Percentiles rank a stretch among this genome's conserved stretches.
Conservation (phyloP, 108 stramenopile species). For the Fistulifera solaris region DNA sequence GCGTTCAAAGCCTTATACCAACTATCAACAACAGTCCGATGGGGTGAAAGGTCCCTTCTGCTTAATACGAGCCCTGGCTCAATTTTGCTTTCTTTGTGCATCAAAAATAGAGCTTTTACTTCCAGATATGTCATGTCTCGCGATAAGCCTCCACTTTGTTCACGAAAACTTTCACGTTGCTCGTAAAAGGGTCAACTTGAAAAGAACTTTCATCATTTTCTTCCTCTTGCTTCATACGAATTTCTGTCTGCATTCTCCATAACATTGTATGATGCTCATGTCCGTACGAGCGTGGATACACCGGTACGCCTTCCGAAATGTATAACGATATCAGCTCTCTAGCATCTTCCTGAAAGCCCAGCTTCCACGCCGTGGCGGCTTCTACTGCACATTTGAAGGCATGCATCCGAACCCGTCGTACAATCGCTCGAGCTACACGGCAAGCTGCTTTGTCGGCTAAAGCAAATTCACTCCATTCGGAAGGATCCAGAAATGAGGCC, state of each 20-base stretch:
- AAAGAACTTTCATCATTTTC: background rate
- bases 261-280: slow-evolving; percentile 61
- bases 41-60: too few relatives aligned
- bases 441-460: slow-evolving; percentile 13
- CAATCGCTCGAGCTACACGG: slow-evolving; percentile 28
- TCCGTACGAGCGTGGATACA: slow-evolving; percentile 64
- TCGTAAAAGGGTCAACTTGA: slow-evolving; percentile 5
- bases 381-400: slow-evolving; percentile 68
- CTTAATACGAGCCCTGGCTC: too few relatives aligned
- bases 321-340: slow-evolving; percentile 66
- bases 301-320: slow-evolving; percentile 55
- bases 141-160: background rate
- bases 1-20: too few relatives aligned
- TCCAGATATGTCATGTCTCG: slow-evolving; percentile 42
- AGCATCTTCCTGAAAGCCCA: slow-evolving; percentile 66
- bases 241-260: slow-evolving; percentile 69
- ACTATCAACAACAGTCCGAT: too few relatives aligned
- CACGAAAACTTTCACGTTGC: slow-evolving; percentile 1
- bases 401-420: slow-evolving; percentile 58
- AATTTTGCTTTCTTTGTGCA: background rate
- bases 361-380: slow-evolving; percentile 58
- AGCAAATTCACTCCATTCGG: slow-evolving; percentile 38
- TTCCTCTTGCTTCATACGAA: slow-evolving; percentile 10
- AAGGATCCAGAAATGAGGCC: slow-evolving; percentile 40
- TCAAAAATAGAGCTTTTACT: slow-evolving; percentile 52